Percentiles rank a stretch among this genome's conserved stretches.
Evolutionary conservation across 306 rosid genomes (phyloP).

Genomic region (Crotalaria pallida): DNA sequence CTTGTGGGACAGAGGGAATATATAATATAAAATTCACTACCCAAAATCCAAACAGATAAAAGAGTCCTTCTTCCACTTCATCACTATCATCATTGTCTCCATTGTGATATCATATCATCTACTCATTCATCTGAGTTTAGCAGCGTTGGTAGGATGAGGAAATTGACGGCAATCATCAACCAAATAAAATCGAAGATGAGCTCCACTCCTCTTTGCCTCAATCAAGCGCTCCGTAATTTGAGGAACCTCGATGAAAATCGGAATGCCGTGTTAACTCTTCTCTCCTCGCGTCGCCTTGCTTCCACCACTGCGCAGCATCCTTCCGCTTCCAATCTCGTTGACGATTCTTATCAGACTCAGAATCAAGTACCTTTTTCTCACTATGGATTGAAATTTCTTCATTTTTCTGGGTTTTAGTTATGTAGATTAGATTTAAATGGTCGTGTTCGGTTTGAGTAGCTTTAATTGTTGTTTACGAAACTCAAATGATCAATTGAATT

Average conservation of each 20-base stretch:
- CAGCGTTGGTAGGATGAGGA: conserved; percentile 24
- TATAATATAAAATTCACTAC: too few species aligned
- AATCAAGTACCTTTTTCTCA: conserved; percentile 36
- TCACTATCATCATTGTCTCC: not conserved
- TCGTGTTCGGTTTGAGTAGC: too few species aligned
- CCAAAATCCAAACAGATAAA: too few species aligned
- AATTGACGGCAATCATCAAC: conserved; percentile 29
- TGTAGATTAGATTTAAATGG: too few species aligned
- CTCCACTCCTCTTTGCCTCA: not conserved
- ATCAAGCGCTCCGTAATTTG: not conserved
- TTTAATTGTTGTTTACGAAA: too few species aligned
- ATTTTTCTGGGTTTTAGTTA: too few species aligned
- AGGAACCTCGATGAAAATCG: not conserved
- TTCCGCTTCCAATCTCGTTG: conserved; percentile 11
- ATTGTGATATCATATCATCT: not conserved
- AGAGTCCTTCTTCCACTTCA: too few species aligned
- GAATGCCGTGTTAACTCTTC: conserved; percentile 11
- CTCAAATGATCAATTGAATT: too few species aligned
- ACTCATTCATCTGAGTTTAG: not conserved
- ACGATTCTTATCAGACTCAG: conserved; percentile 2
- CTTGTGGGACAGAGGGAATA: too few species aligned
- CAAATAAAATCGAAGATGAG: conserved; percentile 25
- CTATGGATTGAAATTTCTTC: not conserved
- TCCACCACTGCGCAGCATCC: conserved; percentile 31
- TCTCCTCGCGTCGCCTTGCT: conserved; percentile 33